These are phyloP conservation scores for Stygiomarasmius scandens DNA, from an alignment of 1,284 basidiomycete genomes.

Conservation along the genomic window DNA sequence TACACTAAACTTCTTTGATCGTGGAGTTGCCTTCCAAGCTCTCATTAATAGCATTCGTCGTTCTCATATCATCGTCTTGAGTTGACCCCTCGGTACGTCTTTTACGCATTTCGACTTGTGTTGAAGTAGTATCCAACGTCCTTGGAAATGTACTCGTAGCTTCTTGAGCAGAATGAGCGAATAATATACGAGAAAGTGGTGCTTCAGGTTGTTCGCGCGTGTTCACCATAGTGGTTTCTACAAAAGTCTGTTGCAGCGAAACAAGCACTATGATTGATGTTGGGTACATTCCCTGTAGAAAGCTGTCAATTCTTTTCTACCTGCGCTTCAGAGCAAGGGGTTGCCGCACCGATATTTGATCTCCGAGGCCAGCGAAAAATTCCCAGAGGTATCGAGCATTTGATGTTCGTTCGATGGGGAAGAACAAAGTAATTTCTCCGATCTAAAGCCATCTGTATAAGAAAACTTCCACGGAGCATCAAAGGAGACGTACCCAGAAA, in stretches of 20 bases:
- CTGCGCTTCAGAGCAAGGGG: neutral
- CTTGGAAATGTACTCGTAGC: too few relatives aligned
- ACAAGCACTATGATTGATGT: conserved; percentile 13
- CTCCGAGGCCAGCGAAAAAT: conserved; percentile 6
- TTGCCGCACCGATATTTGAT: conserved; percentile 12
- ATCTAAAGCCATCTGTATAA: neutral
- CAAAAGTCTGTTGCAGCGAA: conserved; percentile 1
- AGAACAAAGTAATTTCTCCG: conserved; percentile 10
- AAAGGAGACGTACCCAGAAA: conserved; percentile 6
- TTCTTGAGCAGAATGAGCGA: neutral
- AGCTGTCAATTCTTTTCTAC: neutral
- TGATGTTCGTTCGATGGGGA: neutral
- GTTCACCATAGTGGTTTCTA: neutral
- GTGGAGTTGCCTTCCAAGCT: too few relatives aligned
- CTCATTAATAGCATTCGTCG: too few relatives aligned
- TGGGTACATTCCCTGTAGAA: conserved; percentile 12
- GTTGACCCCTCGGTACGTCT: too few relatives aligned
- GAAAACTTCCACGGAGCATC: too few relatives aligned
- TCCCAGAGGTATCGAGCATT: neutral
- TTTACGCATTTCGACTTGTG: too few relatives aligned
- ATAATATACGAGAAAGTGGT: neutral
- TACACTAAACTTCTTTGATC: too few relatives aligned
- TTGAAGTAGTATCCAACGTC: too few relatives aligned
- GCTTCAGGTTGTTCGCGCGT: neutral
- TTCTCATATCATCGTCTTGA: too few relatives aligned